These are phyloP conservation scores for Chrysosporium keratinophilum DNA, from an alignment of 2,329 filamentous ascomycete genomes.

Conservation along the genomic window DNA sequence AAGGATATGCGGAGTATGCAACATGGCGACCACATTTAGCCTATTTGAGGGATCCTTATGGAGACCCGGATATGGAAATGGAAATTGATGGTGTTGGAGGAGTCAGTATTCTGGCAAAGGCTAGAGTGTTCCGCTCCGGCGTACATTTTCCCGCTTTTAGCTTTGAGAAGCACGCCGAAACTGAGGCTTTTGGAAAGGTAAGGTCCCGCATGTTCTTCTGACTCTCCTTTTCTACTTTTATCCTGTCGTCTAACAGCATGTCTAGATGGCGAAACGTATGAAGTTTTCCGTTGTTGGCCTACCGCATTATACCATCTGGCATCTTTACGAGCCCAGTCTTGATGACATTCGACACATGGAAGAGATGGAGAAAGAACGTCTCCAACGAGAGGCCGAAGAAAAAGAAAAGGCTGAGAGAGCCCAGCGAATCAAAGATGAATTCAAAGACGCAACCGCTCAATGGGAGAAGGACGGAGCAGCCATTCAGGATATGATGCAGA, in stretches of 20 bases:
- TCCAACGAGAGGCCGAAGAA: slow-evolving; percentile 70
- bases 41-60: slow-evolving; percentile 91
- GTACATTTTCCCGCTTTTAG: slow-evolving; percentile 98
- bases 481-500: slow-evolving; percentile 56
- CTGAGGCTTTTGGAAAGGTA: slow-evolving; percentile 97
- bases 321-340: slow-evolving; percentile 97
- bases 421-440: slow-evolving; percentile 70
- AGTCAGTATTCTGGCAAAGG: slow-evolving; percentile 94
- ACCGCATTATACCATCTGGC: slow-evolving; percentile 98
- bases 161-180: slow-evolving; percentile 97
- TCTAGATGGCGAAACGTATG: slow-evolving; percentile 93
- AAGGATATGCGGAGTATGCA: slow-evolving; percentile 96
- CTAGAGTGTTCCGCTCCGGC: slow-evolving; percentile 84
- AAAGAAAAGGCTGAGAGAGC: slow-evolving; percentile 59
- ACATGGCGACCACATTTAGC: slow-evolving; percentile 96
- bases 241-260: neutral
- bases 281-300: slow-evolving; percentile 87
- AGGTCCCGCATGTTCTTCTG: slow-evolving; percentile 18
- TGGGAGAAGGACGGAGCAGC: slow-evolving; percentile 85
- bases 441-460: slow-evolving; percentile 63
- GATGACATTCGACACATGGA: slow-evolving; percentile 98
- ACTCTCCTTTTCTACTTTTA: neutral
- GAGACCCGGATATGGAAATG: slow-evolving; percentile 99
- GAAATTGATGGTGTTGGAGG: slow-evolving; percentile 96
- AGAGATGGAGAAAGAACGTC: slow-evolving; percentile 86